These are phyloP conservation scores for Cercophora scortea DNA, from an alignment of 495 filamentous ascomycete genomes.

Conservation along the genomic window DNA sequence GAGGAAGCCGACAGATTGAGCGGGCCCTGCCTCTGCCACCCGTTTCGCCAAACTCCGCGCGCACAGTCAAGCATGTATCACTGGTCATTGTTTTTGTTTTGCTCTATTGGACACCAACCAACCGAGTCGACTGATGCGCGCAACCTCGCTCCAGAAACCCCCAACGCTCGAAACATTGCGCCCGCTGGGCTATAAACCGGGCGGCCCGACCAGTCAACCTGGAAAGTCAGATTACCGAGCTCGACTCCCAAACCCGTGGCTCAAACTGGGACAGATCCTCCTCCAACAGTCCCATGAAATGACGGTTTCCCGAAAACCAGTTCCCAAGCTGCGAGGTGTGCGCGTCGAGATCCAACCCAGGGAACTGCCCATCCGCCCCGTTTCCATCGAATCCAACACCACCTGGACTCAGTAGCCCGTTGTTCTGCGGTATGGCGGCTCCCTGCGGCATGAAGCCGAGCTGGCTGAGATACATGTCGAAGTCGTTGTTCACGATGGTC, in stretches of 20 bases:
- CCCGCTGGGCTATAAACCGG: too few relatives aligned
- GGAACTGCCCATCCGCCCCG: background rate
- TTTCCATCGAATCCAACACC: background rate
- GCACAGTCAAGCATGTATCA: background rate
- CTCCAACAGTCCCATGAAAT: conserved; percentile 57
- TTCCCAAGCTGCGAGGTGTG: conserved; percentile 49
- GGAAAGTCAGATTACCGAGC: too few relatives aligned
- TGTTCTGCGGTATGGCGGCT: conserved; percentile 2
- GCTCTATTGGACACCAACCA: too few relatives aligned
- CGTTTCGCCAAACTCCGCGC: background rate
- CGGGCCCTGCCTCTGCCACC: background rate
- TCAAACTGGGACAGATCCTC: conserved; percentile 47
- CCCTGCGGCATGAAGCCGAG: conserved; percentile 52
- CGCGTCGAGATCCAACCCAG: conserved; percentile 8
- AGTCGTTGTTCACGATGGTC: conserved; percentile 48
- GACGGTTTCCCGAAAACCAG: conserved; percentile 61
- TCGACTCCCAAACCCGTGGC: conserved; percentile 20
- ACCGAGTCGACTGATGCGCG: too few relatives aligned
- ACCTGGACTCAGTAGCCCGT: background rate
- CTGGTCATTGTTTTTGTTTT: conserved; percentile 1
- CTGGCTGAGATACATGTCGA: conserved; percentile 57
- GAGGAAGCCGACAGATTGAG: conserved; percentile 44
- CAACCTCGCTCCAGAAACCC: too few relatives aligned
- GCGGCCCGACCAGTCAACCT: too few relatives aligned
- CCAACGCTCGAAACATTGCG: too few relatives aligned